phyloP scores from a whole-genome alignment of 306 rosid species.

The Pyrus bretschneideri region DNA sequence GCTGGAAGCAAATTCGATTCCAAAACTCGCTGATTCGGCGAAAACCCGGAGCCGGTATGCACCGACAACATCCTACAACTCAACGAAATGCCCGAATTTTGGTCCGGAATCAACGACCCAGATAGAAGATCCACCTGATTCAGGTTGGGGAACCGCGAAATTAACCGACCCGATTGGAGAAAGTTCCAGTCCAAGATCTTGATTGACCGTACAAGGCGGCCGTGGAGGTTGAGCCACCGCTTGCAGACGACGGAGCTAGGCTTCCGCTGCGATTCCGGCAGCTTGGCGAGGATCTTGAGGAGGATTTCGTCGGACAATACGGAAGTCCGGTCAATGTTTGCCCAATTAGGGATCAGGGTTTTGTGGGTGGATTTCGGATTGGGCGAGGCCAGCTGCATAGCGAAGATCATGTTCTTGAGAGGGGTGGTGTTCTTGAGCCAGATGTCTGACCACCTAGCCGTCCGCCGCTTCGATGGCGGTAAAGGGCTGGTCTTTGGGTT shows the following conservation, averaged over 20 bases:
- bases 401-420: slow-evolving; percentile 41
- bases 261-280: slow-evolving; percentile 57
- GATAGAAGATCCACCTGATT: slow-evolving; percentile 60
- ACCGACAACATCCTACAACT: slow-evolving; percentile 37
- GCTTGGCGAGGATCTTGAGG: slow-evolving; percentile 48
- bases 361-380: slow-evolving; percentile 17
- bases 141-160: slow-evolving; percentile 70
- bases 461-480: slow-evolving; percentile 23
- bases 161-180: slow-evolving; percentile 72
- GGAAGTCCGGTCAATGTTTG: slow-evolving; percentile 41
- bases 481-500: slow-evolving; percentile 23
- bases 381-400: slow-evolving; percentile 63
- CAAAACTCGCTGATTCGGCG: slow-evolving; percentile 30
- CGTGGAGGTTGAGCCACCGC: slow-evolving; percentile 86
- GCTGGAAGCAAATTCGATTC: slow-evolving; percentile 55
- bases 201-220: slow-evolving; percentile 58
- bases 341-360: slow-evolving; percentile 28
- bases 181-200: slow-evolving; percentile 63
- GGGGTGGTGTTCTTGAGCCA: slow-evolving; percentile 54
- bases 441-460: slow-evolving; percentile 56
- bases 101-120: slow-evolving; percentile 46
- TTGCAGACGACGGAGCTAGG: slow-evolving; percentile 65
- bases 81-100: slow-evolving; percentile 47
- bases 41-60: slow-evolving; percentile 35
- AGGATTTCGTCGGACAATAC: slow-evolving; percentile 61